A percentile compares a stretch with the other conserved stretches of the same genome.
Conservation (phyloP, 371 early-diverging fungal species). For the Dichotomocladium elegans region DNA sequence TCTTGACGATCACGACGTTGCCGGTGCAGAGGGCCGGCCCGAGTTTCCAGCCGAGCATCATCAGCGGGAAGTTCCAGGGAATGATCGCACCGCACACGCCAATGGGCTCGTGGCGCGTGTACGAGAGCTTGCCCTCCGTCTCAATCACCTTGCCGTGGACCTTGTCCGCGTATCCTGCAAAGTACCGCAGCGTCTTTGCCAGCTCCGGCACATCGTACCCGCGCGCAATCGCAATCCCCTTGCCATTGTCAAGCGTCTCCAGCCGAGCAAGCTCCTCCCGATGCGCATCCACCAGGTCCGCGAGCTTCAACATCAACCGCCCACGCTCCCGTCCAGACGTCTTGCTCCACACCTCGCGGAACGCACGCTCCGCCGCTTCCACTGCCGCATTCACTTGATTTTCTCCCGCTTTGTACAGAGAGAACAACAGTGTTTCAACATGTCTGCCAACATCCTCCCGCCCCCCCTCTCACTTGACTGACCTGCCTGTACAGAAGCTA, state of each 20-base stretch:
- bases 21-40: conserved; percentile 91
- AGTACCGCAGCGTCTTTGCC: conserved; percentile 60
- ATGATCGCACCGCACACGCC: conserved; percentile 81
- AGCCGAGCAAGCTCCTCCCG: conserved; percentile 39
- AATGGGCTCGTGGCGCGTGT: conserved; percentile 74
- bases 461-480: not conserved
- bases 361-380: conserved; percentile 46
- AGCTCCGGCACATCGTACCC: conserved; percentile 54
- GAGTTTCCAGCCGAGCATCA: conserved; percentile 78
- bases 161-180: conserved; percentile 84
- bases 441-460: not conserved
- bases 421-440: not conserved
- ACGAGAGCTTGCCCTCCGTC: conserved; percentile 48
- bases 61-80: conserved; percentile 84
- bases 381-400: conserved; percentile 48
- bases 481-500: conserved; percentile 41
- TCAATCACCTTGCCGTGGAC: conserved; percentile 53
- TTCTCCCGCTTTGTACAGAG: conserved; percentile 24
- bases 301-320: conserved; percentile 43
- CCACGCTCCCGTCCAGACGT: conserved; percentile 28
- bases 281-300: conserved; percentile 39
- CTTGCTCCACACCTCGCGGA: conserved; percentile 37
- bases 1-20: conserved; percentile 78
- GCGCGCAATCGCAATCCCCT: conserved; percentile 40
- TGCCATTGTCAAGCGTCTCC: conserved; percentile 48